phyloP scores from a whole-genome alignment of 441 rosid species.

The Theobroma grandiflorum region DNA sequence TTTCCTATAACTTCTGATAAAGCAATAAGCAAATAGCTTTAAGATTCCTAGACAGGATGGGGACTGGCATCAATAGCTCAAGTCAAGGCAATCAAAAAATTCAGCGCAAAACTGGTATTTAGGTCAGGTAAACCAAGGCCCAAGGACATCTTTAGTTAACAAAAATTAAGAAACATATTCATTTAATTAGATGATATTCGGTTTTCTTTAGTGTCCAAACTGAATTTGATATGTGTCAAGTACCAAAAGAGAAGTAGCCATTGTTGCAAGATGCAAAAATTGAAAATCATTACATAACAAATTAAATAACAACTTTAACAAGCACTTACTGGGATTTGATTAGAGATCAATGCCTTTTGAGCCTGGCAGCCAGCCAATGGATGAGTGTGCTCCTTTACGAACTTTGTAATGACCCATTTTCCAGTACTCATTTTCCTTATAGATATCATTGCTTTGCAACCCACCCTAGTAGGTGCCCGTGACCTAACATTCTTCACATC shows the following conservation, averaged over 20 bases:
- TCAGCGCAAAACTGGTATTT: background rate
- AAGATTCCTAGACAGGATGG: background rate
- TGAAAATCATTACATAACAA: background rate
- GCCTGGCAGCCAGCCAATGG: constrained; percentile 76
- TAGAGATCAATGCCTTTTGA: constrained; percentile 80
- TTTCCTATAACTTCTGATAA: background rate
- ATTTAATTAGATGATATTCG: background rate
- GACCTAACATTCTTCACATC: constrained; percentile 83
- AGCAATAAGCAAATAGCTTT: background rate
- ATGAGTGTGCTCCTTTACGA: constrained; percentile 90
- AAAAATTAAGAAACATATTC: background rate
- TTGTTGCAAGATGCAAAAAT: background rate
- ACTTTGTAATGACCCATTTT: constrained; percentile 89
- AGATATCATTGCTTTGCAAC: constrained; percentile 95
- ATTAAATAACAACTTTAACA: background rate
- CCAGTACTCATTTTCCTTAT: constrained; percentile 84
- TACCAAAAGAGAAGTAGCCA: background rate
- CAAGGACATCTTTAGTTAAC: background rate
- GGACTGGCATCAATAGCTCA: background rate
- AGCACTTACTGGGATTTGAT: constrained; percentile 89
- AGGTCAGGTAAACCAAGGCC: background rate
- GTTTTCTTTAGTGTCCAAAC: background rate
- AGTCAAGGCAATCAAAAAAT: background rate
- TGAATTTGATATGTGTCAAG: background rate
- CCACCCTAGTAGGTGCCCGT: constrained; percentile 88